Conservation (phyloP, 371 early-diverging fungal species). For the Phascolomyces articulosus region DNA sequence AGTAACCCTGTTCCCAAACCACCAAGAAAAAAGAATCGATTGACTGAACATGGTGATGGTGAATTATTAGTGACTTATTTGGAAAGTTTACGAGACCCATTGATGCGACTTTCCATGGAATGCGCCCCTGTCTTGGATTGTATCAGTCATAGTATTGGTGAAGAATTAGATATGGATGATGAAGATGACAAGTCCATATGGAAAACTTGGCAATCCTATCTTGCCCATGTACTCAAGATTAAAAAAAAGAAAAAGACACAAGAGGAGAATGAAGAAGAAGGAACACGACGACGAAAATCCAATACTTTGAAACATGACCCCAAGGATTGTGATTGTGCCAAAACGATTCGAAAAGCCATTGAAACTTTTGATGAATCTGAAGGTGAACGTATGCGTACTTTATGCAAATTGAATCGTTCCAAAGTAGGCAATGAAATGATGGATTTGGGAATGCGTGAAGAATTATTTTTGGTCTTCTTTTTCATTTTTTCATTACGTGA, state of each 20-base stretch:
- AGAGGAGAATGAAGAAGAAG: slow-evolving; percentile 12
- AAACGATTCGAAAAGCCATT: slow-evolving; percentile 32
- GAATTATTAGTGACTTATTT: slow-evolving; percentile 59
- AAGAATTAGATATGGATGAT: slow-evolving; percentile 48
- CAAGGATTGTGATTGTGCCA: slow-evolving; percentile 33
- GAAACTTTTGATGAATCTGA: slow-evolving; percentile 48
- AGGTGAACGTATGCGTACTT: slow-evolving; percentile 42
- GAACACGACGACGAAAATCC: background rate
- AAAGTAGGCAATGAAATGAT: slow-evolving; percentile 38
- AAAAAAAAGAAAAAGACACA: slow-evolving; percentile 14
- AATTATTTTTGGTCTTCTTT: slow-evolving; percentile 66
- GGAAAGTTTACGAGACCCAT: slow-evolving; percentile 56
- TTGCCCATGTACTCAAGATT: slow-evolving; percentile 30
- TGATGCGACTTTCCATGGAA: slow-evolving; percentile 52
- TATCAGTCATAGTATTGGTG: slow-evolving; percentile 43
- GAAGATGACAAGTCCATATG: slow-evolving; percentile 47
- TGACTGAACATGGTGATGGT: slow-evolving; percentile 51
- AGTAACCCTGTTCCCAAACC: slow-evolving; percentile 18
- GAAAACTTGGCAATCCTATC: slow-evolving; percentile 37
- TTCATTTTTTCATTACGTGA: slow-evolving; percentile 66
- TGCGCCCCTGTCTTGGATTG: slow-evolving; percentile 54
- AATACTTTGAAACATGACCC: slow-evolving; percentile 7
- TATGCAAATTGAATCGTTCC: slow-evolving; percentile 42
- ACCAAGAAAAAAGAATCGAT: slow-evolving; percentile 45
- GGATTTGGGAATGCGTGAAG: slow-evolving; percentile 61